phyloP scores from a whole-genome alignment of 2,329 filamentous ascomycete species.

The Penicillium sp. region DNA sequence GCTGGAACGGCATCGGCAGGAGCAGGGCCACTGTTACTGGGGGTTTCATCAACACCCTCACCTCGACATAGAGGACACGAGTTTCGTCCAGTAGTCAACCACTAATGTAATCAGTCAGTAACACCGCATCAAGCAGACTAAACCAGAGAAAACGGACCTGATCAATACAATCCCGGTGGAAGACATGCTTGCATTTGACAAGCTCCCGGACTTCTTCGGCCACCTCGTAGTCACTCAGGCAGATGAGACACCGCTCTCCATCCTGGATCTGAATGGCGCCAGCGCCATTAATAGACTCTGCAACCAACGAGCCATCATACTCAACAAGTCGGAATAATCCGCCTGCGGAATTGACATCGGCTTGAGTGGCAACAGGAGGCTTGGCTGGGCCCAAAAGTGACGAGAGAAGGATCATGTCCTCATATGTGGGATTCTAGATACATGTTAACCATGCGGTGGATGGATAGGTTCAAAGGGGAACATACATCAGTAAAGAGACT shows the following conservation, averaged over 20 bases:
- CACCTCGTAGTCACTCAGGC: constrained; percentile 64
- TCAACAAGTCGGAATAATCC: constrained; percentile 59
- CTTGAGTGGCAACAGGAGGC: constrained; percentile 65
- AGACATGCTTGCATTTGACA: constrained; percentile 64
- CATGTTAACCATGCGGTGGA: neutral
- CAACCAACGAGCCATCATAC: constrained; percentile 45
- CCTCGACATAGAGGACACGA: constrained; percentile 41
- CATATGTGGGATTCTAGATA: constrained; percentile 62
- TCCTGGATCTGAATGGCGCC: constrained; percentile 39
- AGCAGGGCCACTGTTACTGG: constrained; percentile 16
- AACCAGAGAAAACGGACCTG: constrained; percentile 52
- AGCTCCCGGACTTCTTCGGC: constrained; percentile 62
- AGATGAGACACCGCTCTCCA: constrained; percentile 64
- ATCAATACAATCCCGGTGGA: constrained; percentile 69
- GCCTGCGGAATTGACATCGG: constrained; percentile 63
- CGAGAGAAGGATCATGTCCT: constrained; percentile 70
- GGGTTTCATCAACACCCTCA: constrained; percentile 43
- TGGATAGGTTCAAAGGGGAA: neutral
- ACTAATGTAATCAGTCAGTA: constrained; percentile 49
- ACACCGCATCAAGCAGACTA: constrained; percentile 1
- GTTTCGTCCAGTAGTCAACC: constrained; percentile 60
- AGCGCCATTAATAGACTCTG: constrained; percentile 46
- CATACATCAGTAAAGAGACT: constrained; percentile 68
- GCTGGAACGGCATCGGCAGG: constrained; percentile 17
- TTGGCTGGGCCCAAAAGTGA: constrained; percentile 67